Percentiles rank a stretch among this genome's conserved stretches.
Evolutionary conservation across 192 early-diverging fungal genomes (phyloP).

Genomic region (Coemansia sp.): DNA sequence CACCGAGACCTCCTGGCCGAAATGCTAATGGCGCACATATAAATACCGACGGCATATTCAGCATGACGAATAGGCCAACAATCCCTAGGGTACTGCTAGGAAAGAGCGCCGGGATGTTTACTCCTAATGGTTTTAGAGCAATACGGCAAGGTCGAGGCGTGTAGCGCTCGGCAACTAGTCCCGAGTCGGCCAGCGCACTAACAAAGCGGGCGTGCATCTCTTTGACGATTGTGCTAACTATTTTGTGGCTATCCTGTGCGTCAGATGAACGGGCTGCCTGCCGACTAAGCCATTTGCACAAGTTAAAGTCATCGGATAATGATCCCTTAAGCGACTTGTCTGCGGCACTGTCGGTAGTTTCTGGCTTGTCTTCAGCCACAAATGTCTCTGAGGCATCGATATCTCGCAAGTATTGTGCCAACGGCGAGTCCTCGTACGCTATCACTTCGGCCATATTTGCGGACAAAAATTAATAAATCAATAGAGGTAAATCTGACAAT

Average conservation of each 20-base stretch:
- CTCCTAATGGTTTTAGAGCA: not conserved
- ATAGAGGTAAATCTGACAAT: not conserved
- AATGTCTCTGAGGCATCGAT: slow-evolving; percentile 23
- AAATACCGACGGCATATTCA: not conserved
- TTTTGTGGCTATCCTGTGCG: not conserved
- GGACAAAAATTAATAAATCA: not conserved
- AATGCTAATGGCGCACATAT: not conserved
- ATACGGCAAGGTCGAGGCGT: slow-evolving; percentile 22
- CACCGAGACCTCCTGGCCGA: not conserved
- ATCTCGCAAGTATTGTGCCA: slow-evolving; percentile 45
- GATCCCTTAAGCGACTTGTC: no score
- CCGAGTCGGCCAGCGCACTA: slow-evolving; percentile 21
- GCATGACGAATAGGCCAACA: not conserved
- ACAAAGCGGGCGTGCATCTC: not conserved
- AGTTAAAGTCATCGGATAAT: not conserved
- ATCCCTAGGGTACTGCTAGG: not conserved
- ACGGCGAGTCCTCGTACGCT: slow-evolving; percentile 48
- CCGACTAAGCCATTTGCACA: not conserved
- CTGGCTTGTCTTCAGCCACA: slow-evolving; percentile 15
- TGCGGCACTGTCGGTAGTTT: not conserved
- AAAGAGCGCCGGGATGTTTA: not conserved
- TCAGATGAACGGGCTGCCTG: not conserved
- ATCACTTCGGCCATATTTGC: slow-evolving; percentile 40
- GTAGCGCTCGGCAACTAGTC: slow-evolving; percentile 32
- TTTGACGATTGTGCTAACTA: no score